These are phyloP conservation scores for Cladosporium sp. DNA, from an alignment of 2,329 filamentous ascomycete species.

Conservation along the genomic window DNA sequence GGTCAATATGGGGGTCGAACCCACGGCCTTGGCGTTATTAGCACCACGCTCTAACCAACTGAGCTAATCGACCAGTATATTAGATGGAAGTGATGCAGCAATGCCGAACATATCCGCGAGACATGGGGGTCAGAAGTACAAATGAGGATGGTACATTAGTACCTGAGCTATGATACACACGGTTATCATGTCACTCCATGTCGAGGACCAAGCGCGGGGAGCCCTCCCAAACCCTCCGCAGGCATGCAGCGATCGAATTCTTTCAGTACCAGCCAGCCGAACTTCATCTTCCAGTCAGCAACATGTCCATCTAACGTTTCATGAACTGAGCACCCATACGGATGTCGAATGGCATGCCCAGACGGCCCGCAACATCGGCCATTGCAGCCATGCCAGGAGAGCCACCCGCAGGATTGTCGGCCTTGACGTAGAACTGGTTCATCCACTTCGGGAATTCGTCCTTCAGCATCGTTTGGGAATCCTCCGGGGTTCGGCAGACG, in stretches of 20 bases:
- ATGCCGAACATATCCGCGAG: not conserved
- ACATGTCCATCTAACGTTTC: not conserved
- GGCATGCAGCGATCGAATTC: not conserved
- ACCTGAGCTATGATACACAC: not conserved
- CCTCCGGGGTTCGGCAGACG: conserved; percentile 6
- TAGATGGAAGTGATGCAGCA: fast-evolving
- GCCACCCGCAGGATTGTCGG: not conserved
- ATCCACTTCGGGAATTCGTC: not conserved
- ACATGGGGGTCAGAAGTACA: too few species aligned
- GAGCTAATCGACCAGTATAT: not conserved
- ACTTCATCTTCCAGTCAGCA: not conserved
- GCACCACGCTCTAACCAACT: conserved; percentile 15
- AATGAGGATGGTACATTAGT: too few species aligned
- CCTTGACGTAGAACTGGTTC: not conserved
- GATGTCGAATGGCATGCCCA: not conserved
- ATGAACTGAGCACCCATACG: not conserved
- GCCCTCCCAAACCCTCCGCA: not conserved
- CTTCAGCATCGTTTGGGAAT: not conserved
- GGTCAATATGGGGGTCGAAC: conserved; percentile 11
- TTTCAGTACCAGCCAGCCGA: not conserved
- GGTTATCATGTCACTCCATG: not conserved
- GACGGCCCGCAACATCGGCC: not conserved
- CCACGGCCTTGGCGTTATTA: conserved; percentile 11
- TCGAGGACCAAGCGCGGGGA: not conserved
- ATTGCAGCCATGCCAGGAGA: not conserved